Base-by-base conservation (phyloP, 2,329 filamentous ascomycete species). In the Alternaria sp. region DNA sequence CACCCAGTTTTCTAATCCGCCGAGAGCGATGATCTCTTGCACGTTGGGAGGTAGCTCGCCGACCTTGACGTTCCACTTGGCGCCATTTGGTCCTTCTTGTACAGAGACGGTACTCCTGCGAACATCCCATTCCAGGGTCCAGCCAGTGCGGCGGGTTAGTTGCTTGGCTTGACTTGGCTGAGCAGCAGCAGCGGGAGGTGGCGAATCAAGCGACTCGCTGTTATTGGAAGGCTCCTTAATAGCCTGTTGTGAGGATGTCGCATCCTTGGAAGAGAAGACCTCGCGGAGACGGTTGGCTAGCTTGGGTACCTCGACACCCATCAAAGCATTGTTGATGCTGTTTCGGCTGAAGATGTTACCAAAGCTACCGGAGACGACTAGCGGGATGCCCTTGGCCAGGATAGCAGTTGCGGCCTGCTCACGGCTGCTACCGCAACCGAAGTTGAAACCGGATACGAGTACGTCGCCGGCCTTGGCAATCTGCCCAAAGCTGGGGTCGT, bases 361-460 rank as follows among this genome's bases (percentile, higher is more conserved):
- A 73, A 97, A 94, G 80, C 89, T 93, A 51, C 91, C 92, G 0
- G 91, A 86, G 0, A 96, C 89, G 1, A 97, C 92, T 3, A 97
- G 86, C 0, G 90, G 91, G 62, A 96, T 94, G 69, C 90, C 80
- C 81, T 90, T 93, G 15, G 93, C 93, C 1, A 97, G 84, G 59
- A 97, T 91, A 0, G 93, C 91, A 0, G 95, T 97, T 0, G 94
- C 94, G 6, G 93, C 93, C 79, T 97, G 93, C 79, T 97, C 94
- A 58, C 94, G 84, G 1, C 89, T 93, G 60, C 85, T 88, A 17
- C 93, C 93, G 69, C 90, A 93, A 51, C 95, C 95, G 75, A 97
- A 97, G 83, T 96, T 97, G 83, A 90, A 96, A 30, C 93, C 93
- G 0, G 90, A 82, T 0, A 97, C 93, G 1, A 97, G 86, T 58